Evolutionary conservation across 2,329 filamentous ascomycete species (phyloP).

Genomic region (Trichoderma sp.): DNA sequence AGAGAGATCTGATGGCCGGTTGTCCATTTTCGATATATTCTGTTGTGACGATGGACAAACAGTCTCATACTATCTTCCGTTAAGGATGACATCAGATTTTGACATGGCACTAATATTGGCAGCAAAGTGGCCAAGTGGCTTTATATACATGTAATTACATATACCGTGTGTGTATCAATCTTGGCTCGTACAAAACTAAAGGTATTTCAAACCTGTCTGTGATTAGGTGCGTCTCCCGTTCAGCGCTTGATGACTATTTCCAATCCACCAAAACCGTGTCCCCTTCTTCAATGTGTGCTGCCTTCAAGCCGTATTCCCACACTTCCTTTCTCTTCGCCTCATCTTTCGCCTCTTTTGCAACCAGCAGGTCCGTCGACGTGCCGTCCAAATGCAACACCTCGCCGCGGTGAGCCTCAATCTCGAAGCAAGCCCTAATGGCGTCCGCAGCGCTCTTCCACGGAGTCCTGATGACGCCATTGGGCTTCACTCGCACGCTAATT

Average conservation of each 20-base stretch:
- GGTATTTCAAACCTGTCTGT: neutral
- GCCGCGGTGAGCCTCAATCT: conserved; percentile 29
- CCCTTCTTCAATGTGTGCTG: conserved; percentile 26
- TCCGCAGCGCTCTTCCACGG: conserved; percentile 36
- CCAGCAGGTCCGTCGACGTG: conserved; percentile 28
- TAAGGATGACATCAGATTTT: neutral
- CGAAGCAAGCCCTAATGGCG: conserved; percentile 33
- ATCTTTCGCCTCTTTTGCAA: conserved; percentile 33
- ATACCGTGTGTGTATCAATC: neutral
- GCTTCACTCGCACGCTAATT: conserved; percentile 27
- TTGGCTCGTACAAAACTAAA: neutral
- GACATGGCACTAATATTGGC: neutral
- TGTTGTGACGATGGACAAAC: neutral
- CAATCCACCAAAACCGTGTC: conserved; percentile 32
- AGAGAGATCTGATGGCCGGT: neutral
- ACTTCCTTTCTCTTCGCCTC: conserved; percentile 30
- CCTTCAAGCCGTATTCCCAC: conserved; percentile 34
- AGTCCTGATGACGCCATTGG: conserved; percentile 34
- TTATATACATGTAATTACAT: neutral
- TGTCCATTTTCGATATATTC: neutral
- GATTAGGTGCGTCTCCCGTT: neutral
- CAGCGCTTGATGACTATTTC: conserved; percentile 23
- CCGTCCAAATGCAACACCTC: conserved; percentile 37
- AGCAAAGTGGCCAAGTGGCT: neutral
- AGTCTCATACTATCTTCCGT: neutral